Base-by-base conservation (phyloP, 192 early-diverging fungal genomes). In the Dimargaris xerosporica region DNA sequence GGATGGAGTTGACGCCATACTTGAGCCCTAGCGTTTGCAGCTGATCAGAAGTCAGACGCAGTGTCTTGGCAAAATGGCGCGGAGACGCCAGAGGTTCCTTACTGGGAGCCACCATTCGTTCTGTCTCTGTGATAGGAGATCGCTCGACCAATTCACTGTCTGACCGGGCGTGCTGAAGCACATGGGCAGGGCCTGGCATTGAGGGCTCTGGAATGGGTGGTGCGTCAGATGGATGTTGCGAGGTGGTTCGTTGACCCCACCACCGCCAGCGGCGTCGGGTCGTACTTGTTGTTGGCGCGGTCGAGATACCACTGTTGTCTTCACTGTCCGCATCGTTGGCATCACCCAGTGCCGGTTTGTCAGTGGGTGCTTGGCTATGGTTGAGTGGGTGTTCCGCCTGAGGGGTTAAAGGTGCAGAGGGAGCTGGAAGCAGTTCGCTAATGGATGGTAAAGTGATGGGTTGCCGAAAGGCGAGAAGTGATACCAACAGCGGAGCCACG, bases 21-120 rank as follows among this genome's bases (percentile, higher is more conserved):
- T 88, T 79, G 51, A 99, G 73, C 31, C 82, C 79, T 44, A 99
- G 73, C 12, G 72, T 70, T 67, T 85, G 80, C 62, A 99, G 73
- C 67, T 99, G 96, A 34, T 90, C 92, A 3, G 90, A 93, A 0
- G 90, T 94, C 62, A 99, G 73, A 17, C 94, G 80, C 44, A 99
- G 71, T 0, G 89, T 85, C 73, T 99, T 99, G 41, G 89, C 89
- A 59, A 89, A 93, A 44, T 77, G 73, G 62, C 75, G 71, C 11
- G 26, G 66, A 42, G 51, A 66, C 19, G 26, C 63, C 43, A 63
- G 68, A 5, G 53, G n/a, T 23, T 54, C 53, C 2, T 39, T 7
- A 39, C 34, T 39, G 34, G 34, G 34, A 39, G 7, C 34, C 34
- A n/a, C 19, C 10, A 28, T 28, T 11, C 50, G 50, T 21, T 52